Base-by-base conservation (phyloP, 208 protist genomes). In the Crithidia brevicula region DNA sequence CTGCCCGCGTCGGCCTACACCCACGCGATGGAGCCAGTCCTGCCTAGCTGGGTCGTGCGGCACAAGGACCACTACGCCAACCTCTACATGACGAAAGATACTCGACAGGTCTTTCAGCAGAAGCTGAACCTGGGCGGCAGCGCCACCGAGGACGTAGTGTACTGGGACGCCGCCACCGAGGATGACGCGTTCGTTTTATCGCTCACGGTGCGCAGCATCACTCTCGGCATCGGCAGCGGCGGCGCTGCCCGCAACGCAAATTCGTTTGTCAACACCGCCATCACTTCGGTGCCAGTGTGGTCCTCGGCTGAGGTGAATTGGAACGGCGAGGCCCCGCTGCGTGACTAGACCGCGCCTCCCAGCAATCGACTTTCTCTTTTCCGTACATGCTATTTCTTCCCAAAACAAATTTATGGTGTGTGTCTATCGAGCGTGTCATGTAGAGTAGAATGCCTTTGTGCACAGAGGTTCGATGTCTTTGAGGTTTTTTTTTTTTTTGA, bases 41-140 rank as follows among this genome's bases (percentile, higher is more conserved):
- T 79, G 34, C 82, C 92, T 11, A 87, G 89, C 51, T 97, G 92
- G 90, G 82, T 97, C 20, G n/a, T 97, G 13, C 72, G 58, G 54
- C 75, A 88, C 65, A 47, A 66, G 13, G 71, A 61, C 16, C 77
- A 84, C 72, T 95, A 85, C 76, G 71, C 61, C 10, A 87, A 90
- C 49, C 40, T 93, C 23, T 97, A 90, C 62, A 82, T 93, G 73
- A 78, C 80, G 27, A 82, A 79, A 27, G 88, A 94, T 54, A 81
- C 67, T n/a, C 80, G 85, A 23, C 72, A 72, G 31, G 57, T 79
- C 28, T 80, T 91, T 52, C 72, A 82, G 67, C 79, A 92, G 54
- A 83, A 85, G 60, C 59, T 71, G 28, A 57, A 63, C 30, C 47
- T 87, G 3, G 82, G 85, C 34, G 79, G 79, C 36, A 70, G 36